Percentiles rank a stretch among this genome's conserved stretches.
These are phyloP conservation scores for Coprinellus micaceus DNA, from an alignment of 768 basidiomycete species.

Conservation along the genomic window DNA sequence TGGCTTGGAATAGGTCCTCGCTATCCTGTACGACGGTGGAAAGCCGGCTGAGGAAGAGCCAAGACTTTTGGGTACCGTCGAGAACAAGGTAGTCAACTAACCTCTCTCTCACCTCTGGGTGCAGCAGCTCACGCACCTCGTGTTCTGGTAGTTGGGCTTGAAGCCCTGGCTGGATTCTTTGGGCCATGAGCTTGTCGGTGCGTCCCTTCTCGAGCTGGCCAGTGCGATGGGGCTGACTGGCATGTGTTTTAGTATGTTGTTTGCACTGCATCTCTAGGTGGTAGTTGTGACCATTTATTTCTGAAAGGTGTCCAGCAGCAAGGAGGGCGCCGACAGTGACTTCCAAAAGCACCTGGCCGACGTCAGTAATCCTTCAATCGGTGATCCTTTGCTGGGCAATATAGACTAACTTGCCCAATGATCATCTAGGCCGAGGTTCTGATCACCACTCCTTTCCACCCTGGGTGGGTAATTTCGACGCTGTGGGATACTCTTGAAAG, in stretches of 20 bases:
- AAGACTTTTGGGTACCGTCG: conserved; percentile 74
- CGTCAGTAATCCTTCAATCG: conserved; percentile 40
- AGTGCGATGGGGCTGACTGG: not conserved
- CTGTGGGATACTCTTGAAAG: not conserved
- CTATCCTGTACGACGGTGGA: conserved; percentile 70
- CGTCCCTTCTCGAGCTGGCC: conserved; percentile 14
- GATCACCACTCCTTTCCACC: conserved; percentile 86
- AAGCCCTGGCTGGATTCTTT: conserved; percentile 61
- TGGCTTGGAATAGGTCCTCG: conserved; percentile 69
- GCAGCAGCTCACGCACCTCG: no score
- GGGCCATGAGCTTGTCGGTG: conserved; percentile 76
- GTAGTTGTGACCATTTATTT: not conserved
- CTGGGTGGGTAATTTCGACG: conserved; percentile 38
- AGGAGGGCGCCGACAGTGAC: conserved; percentile 76
- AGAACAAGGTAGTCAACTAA: conserved; percentile 82
- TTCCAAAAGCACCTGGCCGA: conserved; percentile 83
- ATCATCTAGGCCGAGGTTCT: conserved; percentile 62
- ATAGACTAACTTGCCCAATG: conserved; percentile 1
- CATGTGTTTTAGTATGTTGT: not conserved
- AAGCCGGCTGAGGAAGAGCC: conserved; percentile 64
- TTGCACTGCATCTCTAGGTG: not conserved
- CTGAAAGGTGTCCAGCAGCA: conserved; percentile 67
- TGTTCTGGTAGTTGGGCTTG: conserved; percentile 79
- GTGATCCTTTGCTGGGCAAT: not conserved
- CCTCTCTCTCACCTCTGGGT: no score